A percentile compares a stretch with the other conserved stretches of the same genome.
Conservation (phyloP, 768 basidiomycete genomes). For the Lyophyllum semitale region DNA sequence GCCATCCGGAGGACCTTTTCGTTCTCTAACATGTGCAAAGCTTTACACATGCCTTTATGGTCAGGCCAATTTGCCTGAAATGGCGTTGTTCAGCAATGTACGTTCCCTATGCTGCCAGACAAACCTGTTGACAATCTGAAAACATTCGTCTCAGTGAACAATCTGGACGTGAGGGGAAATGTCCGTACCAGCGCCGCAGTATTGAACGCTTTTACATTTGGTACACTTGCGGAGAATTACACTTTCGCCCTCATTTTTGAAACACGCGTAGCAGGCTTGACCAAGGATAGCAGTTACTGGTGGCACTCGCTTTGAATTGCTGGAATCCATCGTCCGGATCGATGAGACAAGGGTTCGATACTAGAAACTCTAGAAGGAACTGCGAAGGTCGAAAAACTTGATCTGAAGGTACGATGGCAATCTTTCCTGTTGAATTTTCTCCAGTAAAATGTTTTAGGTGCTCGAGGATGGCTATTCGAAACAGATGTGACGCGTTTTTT, state of each 20-base stretch:
- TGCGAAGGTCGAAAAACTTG: too few relatives aligned
- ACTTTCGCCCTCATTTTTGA: constrained; percentile 20
- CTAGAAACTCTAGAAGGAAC: too few relatives aligned
- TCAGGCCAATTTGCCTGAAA: constrained; percentile 26
- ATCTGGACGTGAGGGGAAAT: background rate
- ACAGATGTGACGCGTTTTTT: too few relatives aligned
- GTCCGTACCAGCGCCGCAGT: constrained; percentile 30
- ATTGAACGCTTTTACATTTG: constrained; percentile 30
- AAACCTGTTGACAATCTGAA: constrained; percentile 33
- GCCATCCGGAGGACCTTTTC: background rate
- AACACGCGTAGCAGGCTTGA: constrained; percentile 34
- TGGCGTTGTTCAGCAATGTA: background rate
- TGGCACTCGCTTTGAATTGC: constrained; percentile 15
- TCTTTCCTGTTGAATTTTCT: too few relatives aligned
- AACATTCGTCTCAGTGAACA: background rate
- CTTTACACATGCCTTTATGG: constrained; percentile 36
- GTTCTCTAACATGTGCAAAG: constrained; percentile 24
- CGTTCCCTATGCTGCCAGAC: background rate
- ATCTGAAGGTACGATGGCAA: background rate
- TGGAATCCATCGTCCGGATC: background rate
- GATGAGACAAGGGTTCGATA: background rate
- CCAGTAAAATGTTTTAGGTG: too few relatives aligned
- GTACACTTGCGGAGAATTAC: constrained; percentile 28
- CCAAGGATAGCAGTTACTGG: constrained; percentile 25
- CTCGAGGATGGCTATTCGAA: too few relatives aligned